Evolutionary conservation across 2,329 filamentous ascomycete genomes (phyloP), one percentile per base, ranked within the genome.

Genomic region (Colletotrichum sp.): DNA sequence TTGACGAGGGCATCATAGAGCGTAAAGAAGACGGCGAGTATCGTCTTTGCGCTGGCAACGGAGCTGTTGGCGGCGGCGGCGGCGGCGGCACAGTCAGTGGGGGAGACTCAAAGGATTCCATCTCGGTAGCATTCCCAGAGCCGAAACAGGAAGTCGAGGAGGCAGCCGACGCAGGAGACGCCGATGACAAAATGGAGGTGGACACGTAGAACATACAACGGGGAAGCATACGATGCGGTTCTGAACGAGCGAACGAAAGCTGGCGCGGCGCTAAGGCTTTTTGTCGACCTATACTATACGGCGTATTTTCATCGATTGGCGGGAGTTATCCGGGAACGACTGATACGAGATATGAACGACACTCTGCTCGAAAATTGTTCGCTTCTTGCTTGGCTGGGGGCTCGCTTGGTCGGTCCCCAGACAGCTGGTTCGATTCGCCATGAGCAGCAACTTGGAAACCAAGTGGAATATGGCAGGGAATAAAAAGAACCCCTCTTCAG

Each of bases 1-100:
- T 93, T 24, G 90, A 92, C 1, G 91, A 93, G 79, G 87, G 87
- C 8, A 93, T 94, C 78, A 93, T 94, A 73, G 90, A 93, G 79
- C 84, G 85, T 9, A 88, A 88, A 72, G 88, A 87, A 18, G 88
- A 90, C 70, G 90, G 90, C 6, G 89, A 90, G 78, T 93, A 91
- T 80, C 87, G 88, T 48, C 84, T 93, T n/a, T 87, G 87, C 77
- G 83, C 80, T 36, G 87, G 87, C 36, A 85, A 85, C 21, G 87
- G 82, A 58, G 80, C 81, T 61, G 81, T 82, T 18, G 79, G 58
- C 32, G 75, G 60, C 30, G 52, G 58, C 32, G 75, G 60, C 30
- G 52, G 52, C n/a, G 66, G 52, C 32, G 64, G 43, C 34, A 30
- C 67, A 43, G 57, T 67, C 43, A 36, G 63, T 32, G 73, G 78